Evolutionary conservation across 805 yeast genomes (phyloP), one percentile per base, ranked within the genome.

Genomic region (Candida khao-thaluensis): DNA sequence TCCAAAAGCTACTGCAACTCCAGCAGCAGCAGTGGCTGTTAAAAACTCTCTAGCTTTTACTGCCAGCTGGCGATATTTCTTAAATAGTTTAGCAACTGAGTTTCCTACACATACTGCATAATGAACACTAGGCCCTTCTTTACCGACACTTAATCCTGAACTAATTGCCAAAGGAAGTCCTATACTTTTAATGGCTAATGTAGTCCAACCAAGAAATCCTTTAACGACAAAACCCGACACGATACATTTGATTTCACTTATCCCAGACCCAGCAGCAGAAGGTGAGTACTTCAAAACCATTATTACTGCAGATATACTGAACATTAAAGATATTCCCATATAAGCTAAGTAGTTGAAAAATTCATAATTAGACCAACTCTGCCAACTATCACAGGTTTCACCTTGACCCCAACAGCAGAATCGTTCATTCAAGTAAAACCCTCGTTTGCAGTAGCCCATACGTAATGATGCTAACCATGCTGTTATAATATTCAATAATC

Each of bases 1-100:
- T 0, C 96, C 98, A 68, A 93, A 93, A 0, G 98, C 99, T 7
- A 93, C 98, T 0, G 98, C 98, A 7, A 93, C 98, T 38, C 99
- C 99, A 1, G 99, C 96, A 3, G 96, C 98, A 7, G 96, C 77
- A 3, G 96, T 83, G 0, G 99, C 96, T 1, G 91, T 81, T 38
- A 93, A 64, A 38, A 83, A 77, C 45, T 85, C 90, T 18, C 79
- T 50, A 8, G 65, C 62, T 39, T 56, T 72, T 4, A 70, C 57
- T 8, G 77, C 74, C 15, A 76, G 69, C 37, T 60, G 61, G n/a
- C 64, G 58, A 48, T 73, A 76, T 42, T 60, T 58, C 16, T 54
- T 53, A 41, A 82, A 70, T 30, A 79, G 56, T 26, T 73, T 72
- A 1, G 93, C 81, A 9, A 88, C 66, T n/a, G 80, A 74, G 51